Base-by-base conservation (phyloP, 2,329 filamentous ascomycete species). In the Coniochaeta sp. region DNA sequence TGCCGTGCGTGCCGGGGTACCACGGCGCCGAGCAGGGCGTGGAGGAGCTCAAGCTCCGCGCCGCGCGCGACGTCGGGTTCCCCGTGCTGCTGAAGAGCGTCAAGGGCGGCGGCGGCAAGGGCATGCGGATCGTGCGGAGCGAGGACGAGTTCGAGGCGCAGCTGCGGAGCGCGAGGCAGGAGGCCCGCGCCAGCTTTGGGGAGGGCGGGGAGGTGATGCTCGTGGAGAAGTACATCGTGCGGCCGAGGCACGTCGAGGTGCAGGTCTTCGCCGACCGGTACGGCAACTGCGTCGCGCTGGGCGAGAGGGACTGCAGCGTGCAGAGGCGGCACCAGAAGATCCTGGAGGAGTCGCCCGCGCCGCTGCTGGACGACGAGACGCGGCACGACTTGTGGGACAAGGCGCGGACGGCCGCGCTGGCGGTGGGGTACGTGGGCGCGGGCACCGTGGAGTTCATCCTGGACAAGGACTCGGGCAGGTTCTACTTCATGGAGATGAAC, bases 1-100 rank as follows among this genome's bases (percentile, higher is more conserved):
- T 99, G 3, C 93, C 93, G 4, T 98, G 95, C 69, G 95, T 99
- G 56, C 95, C 95, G 0, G 95, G 95, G 0, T 99, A 99, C 69
- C 95, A 98, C 72, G 95, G 95, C 19, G 69, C 81, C 1, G 90
- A 96, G 58, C 95, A 99, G 76, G 85, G 89, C 56, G 79, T 82
- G 55, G 73, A 77, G 59, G 74, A 84, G 65, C 72, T 88, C 28
- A 71, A 91, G 59, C 76, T 79, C 10, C 86, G 93, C 71, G 93
- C 95, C 8, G 84, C n/a, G n/a, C n/a, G 83, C 66, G 85, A 89
- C 64, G 79, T 89, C 65, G 79, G 79, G 30, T 89, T 87, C 65
- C 87, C 87, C 14, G 88, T 92, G 7, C 81, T 92, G 68, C 79
- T 91, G 58, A 96, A 96, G 79, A 91, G 89, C 63, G 89, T 91